phyloP scores from a whole-genome alignment of 2,329 filamentous ascomycete species.

The Diplodia sapinea region DNA sequence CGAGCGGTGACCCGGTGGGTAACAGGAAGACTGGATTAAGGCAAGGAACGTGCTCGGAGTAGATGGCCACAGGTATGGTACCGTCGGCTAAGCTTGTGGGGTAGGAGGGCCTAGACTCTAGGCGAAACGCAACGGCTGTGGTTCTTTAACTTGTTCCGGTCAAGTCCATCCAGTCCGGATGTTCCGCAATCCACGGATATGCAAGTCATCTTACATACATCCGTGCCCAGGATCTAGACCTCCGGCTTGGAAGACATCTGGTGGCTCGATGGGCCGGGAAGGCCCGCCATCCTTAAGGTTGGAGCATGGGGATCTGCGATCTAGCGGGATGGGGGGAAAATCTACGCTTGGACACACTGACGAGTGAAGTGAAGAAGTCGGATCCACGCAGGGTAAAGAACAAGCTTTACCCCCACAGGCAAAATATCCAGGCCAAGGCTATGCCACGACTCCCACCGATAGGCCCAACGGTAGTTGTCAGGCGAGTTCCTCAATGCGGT shows the following conservation, averaged over 20 bases:
- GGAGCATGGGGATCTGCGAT: conserved; percentile 18
- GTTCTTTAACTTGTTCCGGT: conserved; percentile 8
- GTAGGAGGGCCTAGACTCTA: conserved; percentile 4
- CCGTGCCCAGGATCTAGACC: conserved; percentile 8
- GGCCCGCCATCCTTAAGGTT: conserved; percentile 3
- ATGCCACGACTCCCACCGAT: background rate
- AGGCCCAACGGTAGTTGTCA: background rate
- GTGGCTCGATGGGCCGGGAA: conserved; percentile 20
- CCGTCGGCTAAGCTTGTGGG: background rate
- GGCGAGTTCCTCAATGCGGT: conserved; percentile 19
- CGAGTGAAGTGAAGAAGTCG: background rate
- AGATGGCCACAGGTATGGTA: background rate
- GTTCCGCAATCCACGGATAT: background rate
- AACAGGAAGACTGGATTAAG: background rate
- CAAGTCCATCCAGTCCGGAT: background rate
- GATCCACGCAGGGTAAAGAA: background rate
- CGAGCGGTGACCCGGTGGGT: background rate
- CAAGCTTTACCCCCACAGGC: conserved; percentile 7
- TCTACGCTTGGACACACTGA: conserved; percentile 14
- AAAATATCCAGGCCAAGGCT: background rate
- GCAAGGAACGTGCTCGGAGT: no score
- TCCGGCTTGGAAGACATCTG: background rate
- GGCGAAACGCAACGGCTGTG: background rate
- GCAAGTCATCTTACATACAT: conserved; percentile 4
- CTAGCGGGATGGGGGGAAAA: background rate